Conservation (phyloP, 306 rosid species). For the Lathyrus aphaca region DNA sequence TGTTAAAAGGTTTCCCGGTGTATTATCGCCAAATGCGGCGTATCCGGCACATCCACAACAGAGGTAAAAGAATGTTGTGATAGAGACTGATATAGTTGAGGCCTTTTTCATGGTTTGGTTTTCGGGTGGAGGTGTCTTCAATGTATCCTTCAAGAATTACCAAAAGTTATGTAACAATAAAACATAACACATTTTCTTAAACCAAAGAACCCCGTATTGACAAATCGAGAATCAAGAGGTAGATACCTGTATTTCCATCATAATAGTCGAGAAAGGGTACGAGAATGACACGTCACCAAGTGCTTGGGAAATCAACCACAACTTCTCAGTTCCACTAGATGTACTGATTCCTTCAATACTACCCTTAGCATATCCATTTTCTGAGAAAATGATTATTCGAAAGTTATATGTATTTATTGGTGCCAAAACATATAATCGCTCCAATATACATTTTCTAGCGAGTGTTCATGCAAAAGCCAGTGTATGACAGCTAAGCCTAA, state of each 20-base stretch:
- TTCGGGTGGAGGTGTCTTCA: slow-evolving; percentile 87
- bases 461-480: slow-evolving; percentile 21
- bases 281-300: slow-evolving; percentile 88
- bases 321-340: slow-evolving; percentile 50
- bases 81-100: slow-evolving; percentile 41
- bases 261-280: slow-evolving; percentile 75
- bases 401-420: slow-evolving; percentile 11
- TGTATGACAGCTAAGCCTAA: not conserved
- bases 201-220: not conserved
- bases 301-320: slow-evolving; percentile 75
- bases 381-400: slow-evolving; percentile 48
- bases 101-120: slow-evolving; percentile 71
- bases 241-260: slow-evolving; percentile 84
- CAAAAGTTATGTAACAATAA: slow-evolving; percentile 21
- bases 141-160: slow-evolving; percentile 68
- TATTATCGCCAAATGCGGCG: slow-evolving; percentile 74
- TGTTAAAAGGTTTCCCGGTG: slow-evolving; percentile 76
- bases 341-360: slow-evolving; percentile 56
- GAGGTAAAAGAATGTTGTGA: slow-evolving; percentile 65
- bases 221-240: not conserved
- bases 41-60: slow-evolving; percentile 68
- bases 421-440: not conserved
- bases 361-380: slow-evolving; percentile 65
- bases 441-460: slow-evolving; percentile 27
- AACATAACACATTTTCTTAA: not conserved